Evolutionary conservation across 2,329 filamentous ascomycete genomes (phyloP).

Genomic region (Tolypocladium endophyticum): DNA sequence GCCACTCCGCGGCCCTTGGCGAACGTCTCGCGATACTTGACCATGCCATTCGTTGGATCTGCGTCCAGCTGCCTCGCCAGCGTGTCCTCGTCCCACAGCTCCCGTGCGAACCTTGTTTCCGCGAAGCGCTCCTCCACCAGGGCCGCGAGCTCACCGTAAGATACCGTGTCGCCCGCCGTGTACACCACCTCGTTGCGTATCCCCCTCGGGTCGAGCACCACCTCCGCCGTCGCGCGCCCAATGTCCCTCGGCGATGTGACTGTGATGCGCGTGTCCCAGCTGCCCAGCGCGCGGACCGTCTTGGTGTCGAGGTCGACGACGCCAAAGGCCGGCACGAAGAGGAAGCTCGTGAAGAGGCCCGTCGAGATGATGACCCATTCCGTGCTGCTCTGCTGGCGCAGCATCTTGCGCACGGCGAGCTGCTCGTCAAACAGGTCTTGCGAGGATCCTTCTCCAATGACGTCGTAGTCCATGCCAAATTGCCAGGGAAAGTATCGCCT

Average conservation of each 20-base stretch:
- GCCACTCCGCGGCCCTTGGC: constrained; percentile 45
- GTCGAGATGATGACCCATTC: constrained; percentile 58
- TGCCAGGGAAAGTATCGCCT: constrained; percentile 59
- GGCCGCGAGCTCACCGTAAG: constrained; percentile 42
- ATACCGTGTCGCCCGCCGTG: constrained; percentile 51
- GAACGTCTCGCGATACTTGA: constrained; percentile 54
- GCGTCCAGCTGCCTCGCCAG: constrained; percentile 33
- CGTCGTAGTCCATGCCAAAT: constrained; percentile 63
- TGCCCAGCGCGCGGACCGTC: constrained; percentile 42
- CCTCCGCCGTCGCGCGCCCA: constrained; percentile 45
- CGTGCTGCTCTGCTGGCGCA: constrained; percentile 35
- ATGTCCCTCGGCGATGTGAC: constrained; percentile 56
- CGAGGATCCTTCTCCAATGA: constrained; percentile 44
- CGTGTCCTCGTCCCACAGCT: constrained; percentile 35
- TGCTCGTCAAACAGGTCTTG: constrained; percentile 62
- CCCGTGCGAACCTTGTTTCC: constrained; percentile 28
- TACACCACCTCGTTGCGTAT: constrained; percentile 37
- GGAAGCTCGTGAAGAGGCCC: constrained; percentile 60
- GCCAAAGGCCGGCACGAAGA: constrained; percentile 54
- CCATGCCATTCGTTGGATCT: constrained; percentile 38
- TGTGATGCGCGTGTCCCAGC: constrained; percentile 52
- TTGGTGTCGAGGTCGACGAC: constrained; percentile 39
- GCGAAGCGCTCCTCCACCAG: constrained; percentile 33
- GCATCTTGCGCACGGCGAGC: constrained; percentile 41
- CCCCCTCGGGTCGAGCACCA: constrained; percentile 32